Conservation (phyloP, 1,284 basidiomycete genomes). For the Kwoniella shivajii region DNA sequence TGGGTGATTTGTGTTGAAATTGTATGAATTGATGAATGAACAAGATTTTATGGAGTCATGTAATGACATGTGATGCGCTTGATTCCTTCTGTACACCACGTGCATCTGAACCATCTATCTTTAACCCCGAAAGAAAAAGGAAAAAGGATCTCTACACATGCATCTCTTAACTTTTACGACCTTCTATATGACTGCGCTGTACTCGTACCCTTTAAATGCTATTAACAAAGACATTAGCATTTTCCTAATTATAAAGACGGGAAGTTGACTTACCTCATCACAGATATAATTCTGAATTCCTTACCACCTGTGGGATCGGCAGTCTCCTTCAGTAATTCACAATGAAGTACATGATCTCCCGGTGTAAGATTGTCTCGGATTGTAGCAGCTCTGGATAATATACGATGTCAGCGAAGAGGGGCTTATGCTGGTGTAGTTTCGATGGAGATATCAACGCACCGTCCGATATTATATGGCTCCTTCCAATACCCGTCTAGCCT, state of each 20-base stretch:
- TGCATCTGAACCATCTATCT: too few relatives aligned
- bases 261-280: slow-evolving; percentile 41
- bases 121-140: too few relatives aligned
- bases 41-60: too few relatives aligned
- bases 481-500: slow-evolving; percentile 44
- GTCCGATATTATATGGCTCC: slow-evolving; percentile 33
- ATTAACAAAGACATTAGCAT: not conserved
- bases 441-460: slow-evolving; percentile 18
- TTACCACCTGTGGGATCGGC: slow-evolving; percentile 42
- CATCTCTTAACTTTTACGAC: slow-evolving; percentile 28
- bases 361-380: slow-evolving; percentile 34
- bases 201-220: slow-evolving; percentile 23
- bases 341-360: slow-evolving; percentile 41
- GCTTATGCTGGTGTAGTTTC: not conserved
- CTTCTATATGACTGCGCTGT: slow-evolving; percentile 35
- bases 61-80: too few relatives aligned
- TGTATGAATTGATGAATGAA: too few relatives aligned
- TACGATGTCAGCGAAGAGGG: not conserved
- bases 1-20: too few relatives aligned
- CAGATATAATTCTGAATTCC: slow-evolving; percentile 47
- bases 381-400: slow-evolving; percentile 16
- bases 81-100: too few relatives aligned
- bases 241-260: not conserved
- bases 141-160: too few relatives aligned
- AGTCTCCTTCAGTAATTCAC: slow-evolving; percentile 39